These are phyloP conservation scores for Musa beccarii DNA, from an alignment of 176 grass and related monocot genomes.

Conservation along the genomic window DNA sequence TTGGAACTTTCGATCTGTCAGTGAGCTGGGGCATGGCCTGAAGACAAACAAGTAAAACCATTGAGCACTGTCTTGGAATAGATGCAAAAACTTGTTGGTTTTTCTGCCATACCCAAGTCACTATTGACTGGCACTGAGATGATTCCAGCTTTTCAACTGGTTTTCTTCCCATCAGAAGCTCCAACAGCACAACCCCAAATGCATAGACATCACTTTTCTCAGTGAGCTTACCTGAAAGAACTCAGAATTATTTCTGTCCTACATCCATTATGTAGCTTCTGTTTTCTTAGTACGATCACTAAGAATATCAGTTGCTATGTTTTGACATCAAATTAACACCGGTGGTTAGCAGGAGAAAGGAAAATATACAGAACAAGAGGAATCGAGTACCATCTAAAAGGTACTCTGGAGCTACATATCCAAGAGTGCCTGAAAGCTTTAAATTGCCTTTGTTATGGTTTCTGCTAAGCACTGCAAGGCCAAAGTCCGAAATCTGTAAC, in stretches of 20 bases:
- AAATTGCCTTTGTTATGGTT: conserved; percentile 57
- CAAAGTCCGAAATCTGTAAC: conserved; percentile 90
- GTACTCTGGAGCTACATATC: conserved; percentile 94
- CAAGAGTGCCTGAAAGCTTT: conserved; percentile 86
- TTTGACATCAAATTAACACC: not conserved
- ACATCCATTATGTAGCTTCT: not conserved
- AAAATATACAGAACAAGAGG: conserved; percentile 6
- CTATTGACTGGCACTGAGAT: conserved; percentile 77
- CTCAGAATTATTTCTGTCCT: not conserved
- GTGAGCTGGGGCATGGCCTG: conserved; percentile 97
- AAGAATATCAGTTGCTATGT: not conserved
- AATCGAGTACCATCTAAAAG: conserved; percentile 60
- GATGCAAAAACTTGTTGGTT: not conserved
- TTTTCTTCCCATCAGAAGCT: conserved; percentile 89
- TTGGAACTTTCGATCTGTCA: conserved; percentile 84
- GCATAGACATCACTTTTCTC: conserved; percentile 98
- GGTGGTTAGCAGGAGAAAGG: not conserved
- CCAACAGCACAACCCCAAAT: conserved; percentile 89
- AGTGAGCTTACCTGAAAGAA: conserved; percentile 61
- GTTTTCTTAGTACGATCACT: not conserved
- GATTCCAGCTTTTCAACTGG: conserved; percentile 80
- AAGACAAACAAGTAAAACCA: not conserved
- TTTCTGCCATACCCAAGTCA: conserved; percentile 56
- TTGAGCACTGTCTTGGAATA: not conserved
- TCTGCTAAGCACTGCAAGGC: conserved; percentile 66